Conservation (phyloP, 345 rosid genomes). For the Arabis hirsuta region DNA sequence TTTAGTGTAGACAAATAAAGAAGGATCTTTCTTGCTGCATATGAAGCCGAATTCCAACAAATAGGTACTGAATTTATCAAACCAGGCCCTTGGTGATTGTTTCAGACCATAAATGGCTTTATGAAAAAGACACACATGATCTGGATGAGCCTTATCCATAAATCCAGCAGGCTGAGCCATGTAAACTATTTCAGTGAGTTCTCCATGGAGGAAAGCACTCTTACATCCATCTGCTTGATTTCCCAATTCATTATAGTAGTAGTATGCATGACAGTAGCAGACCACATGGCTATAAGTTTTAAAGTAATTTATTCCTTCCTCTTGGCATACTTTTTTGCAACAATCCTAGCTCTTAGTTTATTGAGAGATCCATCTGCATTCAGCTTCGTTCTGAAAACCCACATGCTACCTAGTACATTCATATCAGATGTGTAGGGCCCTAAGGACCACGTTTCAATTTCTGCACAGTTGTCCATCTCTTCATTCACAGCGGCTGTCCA, state of each 20-base stretch:
- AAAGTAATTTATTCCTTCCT: too few relatives aligned
- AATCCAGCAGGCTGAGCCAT: not conserved
- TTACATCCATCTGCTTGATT: not conserved
- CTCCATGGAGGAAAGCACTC: not conserved
- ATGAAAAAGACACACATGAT: not conserved
- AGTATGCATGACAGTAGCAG: too few relatives aligned
- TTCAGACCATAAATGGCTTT: not conserved
- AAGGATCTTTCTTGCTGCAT: not conserved
- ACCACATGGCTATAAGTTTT: too few relatives aligned
- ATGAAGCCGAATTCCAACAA: not conserved
- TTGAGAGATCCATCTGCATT: too few relatives aligned
- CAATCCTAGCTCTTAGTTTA: too few relatives aligned
- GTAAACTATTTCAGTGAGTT: not conserved
- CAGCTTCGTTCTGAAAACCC: too few relatives aligned
- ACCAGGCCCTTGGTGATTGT: not conserved
- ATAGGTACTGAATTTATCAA: not conserved
- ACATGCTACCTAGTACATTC: too few relatives aligned
- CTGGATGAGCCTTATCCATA: not conserved
- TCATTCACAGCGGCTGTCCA: too few relatives aligned
- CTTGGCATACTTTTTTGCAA: too few relatives aligned
- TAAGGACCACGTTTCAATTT: too few relatives aligned
- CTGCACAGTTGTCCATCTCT: too few relatives aligned
- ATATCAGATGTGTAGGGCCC: too few relatives aligned
- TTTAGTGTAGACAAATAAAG: not conserved
- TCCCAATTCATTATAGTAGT: not conserved